Base-by-base conservation (phyloP, 345 rosid species). In the Sisymbrium irio region DNA sequence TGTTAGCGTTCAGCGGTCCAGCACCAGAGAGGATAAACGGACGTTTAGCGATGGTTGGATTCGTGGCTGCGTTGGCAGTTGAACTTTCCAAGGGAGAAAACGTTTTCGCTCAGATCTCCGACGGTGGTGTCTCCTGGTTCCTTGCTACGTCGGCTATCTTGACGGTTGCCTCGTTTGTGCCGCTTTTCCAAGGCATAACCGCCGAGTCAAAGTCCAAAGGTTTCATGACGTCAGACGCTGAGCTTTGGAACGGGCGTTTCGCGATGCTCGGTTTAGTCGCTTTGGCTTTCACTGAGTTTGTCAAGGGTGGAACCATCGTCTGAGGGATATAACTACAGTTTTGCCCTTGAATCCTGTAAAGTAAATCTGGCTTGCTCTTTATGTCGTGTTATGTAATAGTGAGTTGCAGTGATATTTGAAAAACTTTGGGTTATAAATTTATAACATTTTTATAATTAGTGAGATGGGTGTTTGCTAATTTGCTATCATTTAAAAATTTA, bases 1-100 rank as follows among this genome's bases (percentile, higher is more conserved):
- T 89, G 32, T 74, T 93, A 10, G 97, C 96, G 5, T 90, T 93
- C 30, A 82, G 92, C 22, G 98, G 97, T 35, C 91, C 89, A 0
- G 97, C 89, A 5, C 98, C 97, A 13, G 98, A 93, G 82, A 89
- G 97, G 76, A 88, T 93, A 46, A 91, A 93, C 62, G 92, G 94
- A 0, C 82, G 96, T 55, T 80, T 93, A n/a, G 98, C 97, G 4
- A 89, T 93, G 98, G 76, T 91, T 0, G 97, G 97, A 0, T 89
- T 91, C 41, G 94, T 85, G 2, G 86, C 92, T 0, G 97, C 96
- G 0, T 47, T 88, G 37, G 96, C 83, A 4, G 80, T 87, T 39
- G 96, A 91, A 61, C 42, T 91, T 11, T 76, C 88, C 27, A 88
- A 82, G 1, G 94, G 96, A 5, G 88, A 93, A 46, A 87, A 86